phyloP scores from a whole-genome alignment of 2,329 filamentous ascomycete genomes.

The Sarocladium kiliense region DNA sequence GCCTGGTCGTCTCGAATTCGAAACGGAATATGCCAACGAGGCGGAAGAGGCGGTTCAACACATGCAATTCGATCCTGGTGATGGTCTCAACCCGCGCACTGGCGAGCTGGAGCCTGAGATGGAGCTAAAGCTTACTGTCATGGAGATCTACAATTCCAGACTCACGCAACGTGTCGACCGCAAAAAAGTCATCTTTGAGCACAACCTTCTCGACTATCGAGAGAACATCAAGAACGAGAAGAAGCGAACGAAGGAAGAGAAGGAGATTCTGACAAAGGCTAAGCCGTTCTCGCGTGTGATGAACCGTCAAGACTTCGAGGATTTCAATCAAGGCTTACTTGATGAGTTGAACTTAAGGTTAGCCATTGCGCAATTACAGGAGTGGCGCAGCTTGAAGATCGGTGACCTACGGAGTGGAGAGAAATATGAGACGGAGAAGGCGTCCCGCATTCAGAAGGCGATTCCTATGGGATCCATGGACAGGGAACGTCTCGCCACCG shows the following conservation, averaged over 20 bases:
- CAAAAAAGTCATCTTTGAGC: conserved; percentile 96
- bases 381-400: conserved; percentile 84
- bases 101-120: conserved; percentile 91
- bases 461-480: conserved; percentile 78
- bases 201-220: conserved; percentile 86
- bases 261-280: conserved; percentile 83
- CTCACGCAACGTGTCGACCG: conserved; percentile 86
- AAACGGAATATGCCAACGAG: conserved; percentile 96
- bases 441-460: conserved; percentile 63
- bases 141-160: conserved; percentile 95
- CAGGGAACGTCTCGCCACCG: conserved; percentile 67
- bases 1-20: conserved; percentile 94
- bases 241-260: conserved; percentile 92
- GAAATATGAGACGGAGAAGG: conserved; percentile 89
- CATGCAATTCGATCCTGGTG: conserved; percentile 90
- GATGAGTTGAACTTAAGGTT: conserved; percentile 89
- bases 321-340: conserved; percentile 76
- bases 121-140: conserved; percentile 94
- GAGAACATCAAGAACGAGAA: conserved; percentile 89
- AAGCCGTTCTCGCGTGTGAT: conserved; percentile 97
- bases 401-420: conserved; percentile 81
- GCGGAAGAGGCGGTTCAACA: conserved; percentile 97
- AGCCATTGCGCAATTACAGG: conserved; percentile 85
- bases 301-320: conserved; percentile 86
- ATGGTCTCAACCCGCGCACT: conserved; percentile 80